Evolutionary conservation across 2,329 filamentous ascomycete genomes (phyloP), one percentile per base, ranked within the genome.

Genomic region (Paraconiothyrium brasiliense): DNA sequence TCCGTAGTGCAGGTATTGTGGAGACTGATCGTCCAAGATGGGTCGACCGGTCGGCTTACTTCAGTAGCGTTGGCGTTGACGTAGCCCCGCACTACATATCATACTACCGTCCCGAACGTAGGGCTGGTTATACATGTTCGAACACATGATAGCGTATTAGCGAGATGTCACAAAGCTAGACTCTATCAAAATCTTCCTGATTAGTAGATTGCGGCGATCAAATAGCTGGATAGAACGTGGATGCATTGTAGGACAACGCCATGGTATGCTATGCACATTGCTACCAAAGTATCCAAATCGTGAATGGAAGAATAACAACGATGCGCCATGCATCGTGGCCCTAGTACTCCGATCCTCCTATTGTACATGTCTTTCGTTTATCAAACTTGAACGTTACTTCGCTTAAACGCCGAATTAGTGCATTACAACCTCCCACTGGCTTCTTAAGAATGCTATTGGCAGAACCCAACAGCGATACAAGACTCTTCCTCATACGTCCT

Each of bases 1-100:
- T 37, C 50, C 37, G 32, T 48, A 57, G 54, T 39, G 49, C 57
- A 59, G 57, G 37, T 54, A 54, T 34, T 59, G 57, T 54, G 49
- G 57, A 59, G 47, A 59, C 4, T 3, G 35, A 54, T 43, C 51
- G 20, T 54, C 35, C 35, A 30, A 24, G 32, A 39, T 57, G 37
- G 27, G 47, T 52, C 37, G n/a, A 41, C 14, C 20, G 46, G 34
- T 43, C 57, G 57, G 57, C 34, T 59, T 54, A 55, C 57, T 55
- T 57, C 44, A 41, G 30, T 56, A 27, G 43, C 50, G 39, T 46
- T 6, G 27, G 43, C 50, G 39, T 46, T 6, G 43, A 14, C 34
- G 16, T 35, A 49, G 57, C 57, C 57, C 57, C 57, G 50, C 57
- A 54, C 32, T 54, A 4, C 35, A 14, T 41, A 20, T 5, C 2